These are phyloP conservation scores for Eucalyptus curtisii DNA, from an alignment of 345 rosid genomes.

Conservation along the genomic window DNA sequence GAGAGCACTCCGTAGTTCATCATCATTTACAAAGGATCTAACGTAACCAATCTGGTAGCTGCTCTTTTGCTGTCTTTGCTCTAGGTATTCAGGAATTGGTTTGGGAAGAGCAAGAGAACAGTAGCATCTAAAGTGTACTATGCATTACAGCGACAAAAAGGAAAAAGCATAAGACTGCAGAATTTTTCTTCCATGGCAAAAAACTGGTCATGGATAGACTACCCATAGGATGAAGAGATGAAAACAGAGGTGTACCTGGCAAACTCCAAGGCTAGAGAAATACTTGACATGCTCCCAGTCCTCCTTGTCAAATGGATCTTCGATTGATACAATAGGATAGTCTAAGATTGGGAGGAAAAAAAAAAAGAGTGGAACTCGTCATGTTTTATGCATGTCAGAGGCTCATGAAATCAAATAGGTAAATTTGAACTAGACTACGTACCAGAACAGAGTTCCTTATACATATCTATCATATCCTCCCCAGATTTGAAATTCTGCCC, in stretches of 20 bases:
- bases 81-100: not conserved
- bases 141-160: not conserved
- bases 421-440: not conserved
- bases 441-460: conserved; percentile 80
- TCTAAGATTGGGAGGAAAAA: conserved; percentile 20
- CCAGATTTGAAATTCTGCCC: conserved; percentile 90
- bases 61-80: not conserved
- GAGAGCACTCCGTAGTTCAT: not conserved
- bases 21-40: not conserved
- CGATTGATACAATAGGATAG: conserved; percentile 76
- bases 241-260: conserved; percentile 57
- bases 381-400: not conserved
- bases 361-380: not conserved
- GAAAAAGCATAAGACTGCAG: not conserved
- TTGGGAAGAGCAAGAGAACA: not conserved
- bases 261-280: conserved; percentile 69
- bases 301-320: conserved; percentile 99
- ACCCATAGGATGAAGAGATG: not conserved
- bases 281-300: conserved; percentile 86
- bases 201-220: not conserved
- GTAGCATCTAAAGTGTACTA: not conserved
- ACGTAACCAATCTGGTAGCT: not conserved
- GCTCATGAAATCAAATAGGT: not conserved
- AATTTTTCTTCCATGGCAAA: not conserved
- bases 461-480: conserved; percentile 92